Evolutionary conservation across 192 early-diverging fungal genomes (phyloP).

Genomic region (Haplosporangium gracile): DNA sequence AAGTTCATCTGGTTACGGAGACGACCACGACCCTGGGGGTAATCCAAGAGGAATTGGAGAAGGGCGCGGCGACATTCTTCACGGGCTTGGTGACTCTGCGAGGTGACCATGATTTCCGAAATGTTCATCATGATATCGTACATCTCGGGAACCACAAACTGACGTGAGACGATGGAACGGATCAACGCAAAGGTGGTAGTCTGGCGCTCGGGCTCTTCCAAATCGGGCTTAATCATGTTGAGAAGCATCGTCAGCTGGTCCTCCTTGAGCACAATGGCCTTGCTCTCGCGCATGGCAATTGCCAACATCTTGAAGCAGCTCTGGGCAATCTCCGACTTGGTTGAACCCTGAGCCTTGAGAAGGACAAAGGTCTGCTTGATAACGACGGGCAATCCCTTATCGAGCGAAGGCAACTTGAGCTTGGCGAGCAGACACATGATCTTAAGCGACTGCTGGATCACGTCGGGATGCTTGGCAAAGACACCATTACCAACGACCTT

Average conservation of each 20-base stretch:
- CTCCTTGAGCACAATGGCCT: constrained; percentile 75
- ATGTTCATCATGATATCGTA: constrained; percentile 95
- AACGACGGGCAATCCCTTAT: constrained; percentile 75
- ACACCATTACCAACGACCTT: constrained; percentile 83
- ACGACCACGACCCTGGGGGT: constrained; percentile 89
- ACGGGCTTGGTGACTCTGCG: constrained; percentile 81
- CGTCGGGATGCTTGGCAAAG: constrained; percentile 83
- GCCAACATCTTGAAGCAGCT: constrained; percentile 86
- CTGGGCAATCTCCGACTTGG: constrained; percentile 79
- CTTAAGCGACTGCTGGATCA: constrained; percentile 77
- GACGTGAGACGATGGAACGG: constrained; percentile 86
- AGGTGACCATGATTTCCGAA: constrained; percentile 87
- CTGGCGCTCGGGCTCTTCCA: constrained; percentile 91
- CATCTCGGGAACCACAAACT: constrained; percentile 89
- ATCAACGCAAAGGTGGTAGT: constrained; percentile 89
- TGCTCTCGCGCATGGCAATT: constrained; percentile 82
- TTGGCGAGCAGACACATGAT: constrained; percentile 81
- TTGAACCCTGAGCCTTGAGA: constrained; percentile 72
- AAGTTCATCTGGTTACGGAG: constrained; percentile 89
- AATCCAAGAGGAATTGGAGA: constrained; percentile 95
- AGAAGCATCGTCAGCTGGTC: constrained; percentile 85
- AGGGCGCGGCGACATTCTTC: constrained; percentile 86
- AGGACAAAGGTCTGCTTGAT: constrained; percentile 85
- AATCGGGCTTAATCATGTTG: constrained; percentile 84
- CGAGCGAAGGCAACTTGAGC: constrained; percentile 78